A percentile compares a stretch with the other conserved stretches of the same genome.
Conservation (phyloP, 176 grass and related monocot genomes). For the Raddia distichophylla region DNA sequence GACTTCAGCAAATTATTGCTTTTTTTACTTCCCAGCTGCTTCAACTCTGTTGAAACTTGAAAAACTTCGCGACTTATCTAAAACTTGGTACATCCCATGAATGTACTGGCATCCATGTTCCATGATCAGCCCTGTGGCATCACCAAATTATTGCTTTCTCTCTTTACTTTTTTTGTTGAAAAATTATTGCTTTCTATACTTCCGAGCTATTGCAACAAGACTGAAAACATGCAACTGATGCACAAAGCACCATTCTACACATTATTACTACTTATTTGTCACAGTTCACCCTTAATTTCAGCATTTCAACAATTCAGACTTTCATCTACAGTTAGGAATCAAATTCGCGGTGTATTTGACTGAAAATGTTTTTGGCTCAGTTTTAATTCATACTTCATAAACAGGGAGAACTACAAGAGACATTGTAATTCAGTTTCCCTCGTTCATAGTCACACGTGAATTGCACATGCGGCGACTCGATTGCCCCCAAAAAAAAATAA, state of each 20-base stretch:
- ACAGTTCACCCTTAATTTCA: background rate
- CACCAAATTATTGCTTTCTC: background rate
- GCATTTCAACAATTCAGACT: background rate
- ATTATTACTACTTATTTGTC: background rate
- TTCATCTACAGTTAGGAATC: background rate
- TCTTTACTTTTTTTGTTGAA: background rate
- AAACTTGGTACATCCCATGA: too few relatives aligned
- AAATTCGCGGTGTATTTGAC: background rate
- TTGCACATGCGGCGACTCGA: conserved; percentile 42
- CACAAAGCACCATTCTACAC: background rate
- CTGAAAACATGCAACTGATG: background rate
- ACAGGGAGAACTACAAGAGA: conserved; percentile 2
- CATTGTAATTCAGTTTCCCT: background rate
- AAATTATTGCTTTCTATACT: conserved; percentile 11
- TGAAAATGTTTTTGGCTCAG: background rate
- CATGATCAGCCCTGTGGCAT: background rate
- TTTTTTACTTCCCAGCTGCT: background rate
- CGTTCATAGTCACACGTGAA: conserved; percentile 13
- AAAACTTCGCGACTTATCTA: background rate
- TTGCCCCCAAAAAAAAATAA: conserved; percentile 39
- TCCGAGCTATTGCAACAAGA: background rate
- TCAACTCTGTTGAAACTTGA: background rate
- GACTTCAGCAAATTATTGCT: background rate
- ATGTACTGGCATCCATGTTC: too few relatives aligned
- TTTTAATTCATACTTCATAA: background rate